phyloP scores from a whole-genome alignment of 306 rosid species.

The Astragalus membranaceus region DNA sequence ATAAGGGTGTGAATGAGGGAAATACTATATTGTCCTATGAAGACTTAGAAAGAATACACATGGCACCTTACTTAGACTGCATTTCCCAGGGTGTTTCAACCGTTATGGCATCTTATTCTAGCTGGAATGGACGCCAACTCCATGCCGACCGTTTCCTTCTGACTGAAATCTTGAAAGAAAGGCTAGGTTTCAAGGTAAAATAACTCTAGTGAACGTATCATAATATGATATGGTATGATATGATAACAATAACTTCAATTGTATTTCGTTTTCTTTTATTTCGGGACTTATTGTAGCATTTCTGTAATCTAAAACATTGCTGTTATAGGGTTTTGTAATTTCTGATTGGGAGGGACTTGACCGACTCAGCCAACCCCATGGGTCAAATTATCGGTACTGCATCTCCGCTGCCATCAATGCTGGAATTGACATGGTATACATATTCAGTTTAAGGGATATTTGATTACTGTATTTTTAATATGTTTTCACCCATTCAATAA shows the following conservation, averaged over 20 bases:
- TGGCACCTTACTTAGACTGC: constrained; percentile 87
- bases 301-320: neutral
- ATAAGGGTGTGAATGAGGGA: constrained; percentile 77
- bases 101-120: constrained; percentile 78
- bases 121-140: constrained; percentile 74
- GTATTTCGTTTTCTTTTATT: constrained; percentile 1
- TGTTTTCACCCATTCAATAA: constrained; percentile 12
- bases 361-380: constrained; percentile 45
- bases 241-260: no score
- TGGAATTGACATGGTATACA: constrained; percentile 80
- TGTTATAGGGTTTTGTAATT: constrained; percentile 72
- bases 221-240: no score
- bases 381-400: constrained; percentile 59
- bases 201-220: neutral
- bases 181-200: constrained; percentile 76
- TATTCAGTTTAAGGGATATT: constrained; percentile 4
- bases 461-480: neutral
- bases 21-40: constrained; percentile 58
- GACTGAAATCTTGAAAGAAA: constrained; percentile 64
- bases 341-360: constrained; percentile 88
- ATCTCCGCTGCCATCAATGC: constrained; percentile 62
- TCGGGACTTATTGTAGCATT: neutral
- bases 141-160: constrained; percentile 64
- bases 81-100: constrained; percentile 79
- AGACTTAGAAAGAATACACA: constrained; percentile 72